Evolutionary conservation across 768 basidiomycete genomes (phyloP), one percentile per base, ranked within the genome.

Genomic region (Pisolithus microcarpus): DNA sequence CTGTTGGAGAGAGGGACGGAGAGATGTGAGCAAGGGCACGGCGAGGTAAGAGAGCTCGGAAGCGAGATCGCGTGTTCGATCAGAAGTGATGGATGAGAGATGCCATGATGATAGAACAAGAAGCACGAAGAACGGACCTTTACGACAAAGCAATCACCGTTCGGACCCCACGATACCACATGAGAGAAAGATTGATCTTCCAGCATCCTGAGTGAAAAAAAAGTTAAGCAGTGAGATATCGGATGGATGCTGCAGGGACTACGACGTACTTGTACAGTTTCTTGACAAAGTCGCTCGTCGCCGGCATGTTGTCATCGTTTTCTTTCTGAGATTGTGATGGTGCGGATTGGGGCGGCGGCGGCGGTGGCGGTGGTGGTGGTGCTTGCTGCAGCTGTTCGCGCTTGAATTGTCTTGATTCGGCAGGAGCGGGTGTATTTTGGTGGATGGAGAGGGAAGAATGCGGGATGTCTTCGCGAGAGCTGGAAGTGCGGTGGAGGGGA

Each of bases 241-340:
- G 16, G n/a, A 36, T 34, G 2, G 23, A 16, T 11, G 34, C 8
- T 16, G 0, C 19, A 18, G 34, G 16, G 37, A 23, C 43, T 1
- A 70, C 43, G 1, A 70, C 78, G 54, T 40, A 92, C 91, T 87
- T 89, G 85, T 87, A 93, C 8, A 95, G 71, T 65, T 93, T 94
- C 74, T 93, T 93, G 57, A 94, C 91, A 65, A 95, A 95, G 69
- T 94, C 91, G 59, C 82, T 85, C 30, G 92, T 87, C n/a, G 85
- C 80, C 1, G 89, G 85, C 87, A 90, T 85, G 51, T 75, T 73
- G 61, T 90, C 88, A 52, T 90, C 88, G 9, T 52, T 46, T 36
- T 76, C 76, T 30, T 71, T 71, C 51, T 63, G 50, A 21, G 53
- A 47, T 19, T 46, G 44, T 16, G 52, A 64, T 5, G 50, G 54